Base-by-base conservation (phyloP, 805 yeast species). In the Cyberlindnera suaveolens region DNA sequence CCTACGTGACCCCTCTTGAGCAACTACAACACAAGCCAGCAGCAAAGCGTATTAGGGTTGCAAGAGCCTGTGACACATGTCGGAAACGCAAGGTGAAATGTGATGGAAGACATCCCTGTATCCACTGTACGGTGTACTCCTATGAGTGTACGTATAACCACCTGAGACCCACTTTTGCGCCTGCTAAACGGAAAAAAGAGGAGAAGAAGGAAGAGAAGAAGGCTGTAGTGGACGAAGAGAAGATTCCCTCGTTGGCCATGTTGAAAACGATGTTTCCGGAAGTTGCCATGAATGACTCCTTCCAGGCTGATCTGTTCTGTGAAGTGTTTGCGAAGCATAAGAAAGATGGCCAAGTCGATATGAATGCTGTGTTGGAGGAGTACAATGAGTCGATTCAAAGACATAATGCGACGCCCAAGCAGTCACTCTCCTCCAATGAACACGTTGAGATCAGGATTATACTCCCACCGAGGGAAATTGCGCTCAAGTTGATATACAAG, bases 101-200 rank as follows among this genome's bases (percentile, higher is more conserved):
- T 63, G 93, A 85, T 56, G 91, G 91, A 6, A 80, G 80, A 54
- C 87, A 80, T 56, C 95, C 93, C 1, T 85, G 91, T 62, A 80
- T 83, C 36, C 91, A 84, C 58, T 89, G 96, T 59, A 84, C 96
- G 1, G 96, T 87, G 1, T 89, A 87, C 64, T 78, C 86, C 17
- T 85, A 84, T 61, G 83, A 78, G 44, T 88, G 96, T 63, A 78
- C 95, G 0, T 88, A 88, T 60, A 85, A 84, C 56, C 87, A 85
- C 55, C 91, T 43, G 29, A 43, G 95, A 9, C 72, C 82, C 6
- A 15, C 6, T 38, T 45, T n/a, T n/a, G 16, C 33, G 4, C 33
- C 33, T 3, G 16, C 33, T 7, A 15, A 14, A 31, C 6, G 16
- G 16, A 31, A 14, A 10, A 14, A 18, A 23, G 40, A 42, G 31